A percentile compares a stretch with the other conserved stretches of the same genome.
These are phyloP conservation scores for Nannochloropsis salina DNA, from an alignment of 108 stramenopile species.

Conservation along the genomic window DNA sequence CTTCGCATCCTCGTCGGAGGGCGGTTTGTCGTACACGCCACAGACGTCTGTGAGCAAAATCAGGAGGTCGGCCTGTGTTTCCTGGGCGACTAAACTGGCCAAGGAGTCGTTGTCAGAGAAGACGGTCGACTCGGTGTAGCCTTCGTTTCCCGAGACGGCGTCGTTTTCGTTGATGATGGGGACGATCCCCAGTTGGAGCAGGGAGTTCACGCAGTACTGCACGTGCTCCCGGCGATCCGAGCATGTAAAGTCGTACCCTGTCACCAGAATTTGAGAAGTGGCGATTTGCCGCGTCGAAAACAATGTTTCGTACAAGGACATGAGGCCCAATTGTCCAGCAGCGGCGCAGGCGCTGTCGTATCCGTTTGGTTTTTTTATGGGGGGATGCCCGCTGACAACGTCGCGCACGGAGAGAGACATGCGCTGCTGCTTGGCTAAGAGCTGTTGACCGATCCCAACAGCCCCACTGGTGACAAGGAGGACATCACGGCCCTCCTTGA, in stretches of 20 bases:
- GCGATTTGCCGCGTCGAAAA: constrained; percentile 57
- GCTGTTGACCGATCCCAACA: constrained; percentile 17
- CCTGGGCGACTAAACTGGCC: constrained; percentile 77
- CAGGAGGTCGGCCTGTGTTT: constrained; percentile 72
- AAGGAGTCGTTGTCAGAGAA: constrained; percentile 93
- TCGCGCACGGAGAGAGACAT: background rate
- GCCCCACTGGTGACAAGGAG: constrained; percentile 19
- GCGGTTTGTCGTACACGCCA: constrained; percentile 84
- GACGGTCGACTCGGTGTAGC: constrained; percentile 50
- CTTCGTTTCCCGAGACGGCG: constrained; percentile 80
- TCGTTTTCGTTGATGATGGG: constrained; percentile 97
- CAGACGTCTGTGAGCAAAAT: constrained; percentile 87
- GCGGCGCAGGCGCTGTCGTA: constrained; percentile 90
- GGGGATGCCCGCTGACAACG: background rate
- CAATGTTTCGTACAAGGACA: constrained; percentile 82
- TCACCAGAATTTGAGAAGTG: constrained; percentile 79
- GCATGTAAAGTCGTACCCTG: constrained; percentile 75
- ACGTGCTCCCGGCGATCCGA: constrained; percentile 64
- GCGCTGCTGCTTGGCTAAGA: background rate
- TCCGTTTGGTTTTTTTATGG: background rate
- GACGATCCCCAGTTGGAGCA: constrained; percentile 78
- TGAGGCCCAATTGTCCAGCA: constrained; percentile 96
- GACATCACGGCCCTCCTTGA: constrained; percentile 1
- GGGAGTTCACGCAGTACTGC: constrained; percentile 67
- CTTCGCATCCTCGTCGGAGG: constrained; percentile 67